Evolutionary conservation across 192 early-diverging fungal species (phyloP).

Genomic region (Pecoramyces ruminantium): DNA sequence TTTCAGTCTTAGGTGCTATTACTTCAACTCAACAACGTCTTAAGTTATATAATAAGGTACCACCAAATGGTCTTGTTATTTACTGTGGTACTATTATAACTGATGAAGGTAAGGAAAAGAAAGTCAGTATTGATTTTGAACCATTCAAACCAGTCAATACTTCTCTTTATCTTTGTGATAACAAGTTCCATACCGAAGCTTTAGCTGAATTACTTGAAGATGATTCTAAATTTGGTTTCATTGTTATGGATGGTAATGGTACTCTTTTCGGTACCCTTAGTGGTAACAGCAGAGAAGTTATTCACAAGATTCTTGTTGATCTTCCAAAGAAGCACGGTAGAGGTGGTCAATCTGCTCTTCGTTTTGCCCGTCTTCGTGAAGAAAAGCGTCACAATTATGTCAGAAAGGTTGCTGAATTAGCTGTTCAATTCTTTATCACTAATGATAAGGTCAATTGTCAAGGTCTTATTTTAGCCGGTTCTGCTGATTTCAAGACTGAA

Average conservation of each 20-base stretch:
- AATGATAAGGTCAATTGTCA: conserved; percentile 73
- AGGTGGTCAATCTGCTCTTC: conserved; percentile 98
- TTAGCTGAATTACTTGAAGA: conserved; percentile 78
- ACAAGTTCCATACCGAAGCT: conserved; percentile 97
- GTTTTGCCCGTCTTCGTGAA: conserved; percentile 96
- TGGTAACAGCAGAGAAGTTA: conserved; percentile 83
- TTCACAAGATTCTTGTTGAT: conserved; percentile 87
- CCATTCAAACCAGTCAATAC: conserved; percentile 99
- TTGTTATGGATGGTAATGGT: conserved; percentile 98
- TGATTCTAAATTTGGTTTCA: conserved; percentile 94
- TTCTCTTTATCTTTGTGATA: conserved; percentile 93
- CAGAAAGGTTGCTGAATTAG: conserved; percentile 91
- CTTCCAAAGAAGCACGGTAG: conserved; percentile 99
- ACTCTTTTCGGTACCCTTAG: conserved; percentile 83
- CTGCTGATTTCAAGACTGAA: conserved; percentile 98
- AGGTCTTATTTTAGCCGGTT: conserved; percentile 90
- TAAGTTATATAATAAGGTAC: conserved; percentile 82
- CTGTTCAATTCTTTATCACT: conserved; percentile 90
- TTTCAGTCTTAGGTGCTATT: conserved; percentile 92
- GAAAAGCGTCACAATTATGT: conserved; percentile 99
- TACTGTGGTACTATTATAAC: conserved; percentile 91
- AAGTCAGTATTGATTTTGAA: conserved; percentile 96
- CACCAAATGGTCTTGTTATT: conserved; percentile 88
- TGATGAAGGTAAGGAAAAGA: conserved; percentile 98
- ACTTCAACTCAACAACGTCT: conserved; percentile 92